Evolutionary conservation across 345 rosid genomes (phyloP), one percentile per base, ranked within the genome.

Genomic region (Cardamine occulta): DNA sequence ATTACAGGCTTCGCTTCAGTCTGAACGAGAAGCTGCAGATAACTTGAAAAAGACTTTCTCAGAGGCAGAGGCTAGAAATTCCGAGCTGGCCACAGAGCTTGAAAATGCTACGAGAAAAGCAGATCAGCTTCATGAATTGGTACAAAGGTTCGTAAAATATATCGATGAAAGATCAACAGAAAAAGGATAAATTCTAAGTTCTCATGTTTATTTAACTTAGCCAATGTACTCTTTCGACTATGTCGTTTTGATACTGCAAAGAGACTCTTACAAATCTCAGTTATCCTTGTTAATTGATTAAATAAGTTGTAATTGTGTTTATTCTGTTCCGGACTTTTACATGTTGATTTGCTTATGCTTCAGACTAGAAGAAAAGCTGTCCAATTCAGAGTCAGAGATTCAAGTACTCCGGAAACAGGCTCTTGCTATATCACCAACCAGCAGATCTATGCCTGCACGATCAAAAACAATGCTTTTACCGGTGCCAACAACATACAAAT

Each of bases 341-440:
- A 48, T 66, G 29, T 73, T 57, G 74, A 35, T 67, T 49, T 55
- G 65, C 77, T 73, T 79, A 52, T 75, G 69, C 32, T 64, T 70
- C 86, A 95, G 99, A 80, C 72, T 93, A 63, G 98, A 96, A 85
- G 98, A 96, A 78, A 96, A 89, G 74, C 96, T 96, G 79, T 86
- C 97, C 75, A 96, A 96, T 80, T 88, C 90, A 44, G 99, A 96
- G 80, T 90, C 99, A 2, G 99, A 96, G 81, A 96, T 82, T 85
- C 99, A 96, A 87, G 98, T 96, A 42, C 94, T 96, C 47, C 93
- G 99, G 54, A 97, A 96, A 81, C 99, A 96, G 80, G 93, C 99
- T 67, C 82, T 96, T 76, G 82, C 94, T 68, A 85, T 96, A 71
- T 93, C 99, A 14, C 98, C 99, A 40, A 96, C 98, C 51, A 93